These are phyloP conservation scores for Dipteronia sinensis DNA, from an alignment of 345 rosid genomes.

Conservation along the genomic window DNA sequence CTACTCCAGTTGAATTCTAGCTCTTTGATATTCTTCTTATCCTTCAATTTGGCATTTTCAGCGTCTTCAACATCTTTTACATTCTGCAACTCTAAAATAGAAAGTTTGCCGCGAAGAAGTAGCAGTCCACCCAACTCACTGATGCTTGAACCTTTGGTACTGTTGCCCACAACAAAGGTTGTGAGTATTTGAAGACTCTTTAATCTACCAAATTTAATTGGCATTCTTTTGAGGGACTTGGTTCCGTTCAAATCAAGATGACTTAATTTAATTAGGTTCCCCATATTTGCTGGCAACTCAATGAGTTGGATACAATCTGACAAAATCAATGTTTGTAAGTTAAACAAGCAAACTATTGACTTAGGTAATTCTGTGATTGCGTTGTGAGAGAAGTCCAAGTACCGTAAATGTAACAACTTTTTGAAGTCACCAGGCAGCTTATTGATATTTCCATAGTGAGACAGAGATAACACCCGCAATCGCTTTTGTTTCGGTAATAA, in stretches of 20 bases:
- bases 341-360: slow-evolving; percentile 28
- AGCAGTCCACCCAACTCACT: slow-evolving; percentile 32
- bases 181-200: slow-evolving; percentile 32
- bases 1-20: slow-evolving; percentile 32
- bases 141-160: slow-evolving; percentile 16
- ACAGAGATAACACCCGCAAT: slow-evolving; percentile 41
- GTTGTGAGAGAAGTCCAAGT: slow-evolving; percentile 32
- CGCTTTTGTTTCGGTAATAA: slow-evolving; percentile 17
- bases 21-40: slow-evolving; percentile 32
- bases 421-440: slow-evolving; percentile 28
- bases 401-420: slow-evolving; percentile 37
- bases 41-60: slow-evolving; percentile 26
- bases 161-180: slow-evolving; percentile 26
- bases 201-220: slow-evolving; percentile 32
- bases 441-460: slow-evolving; percentile 22
- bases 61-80: slow-evolving; percentile 32
- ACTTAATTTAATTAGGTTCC: slow-evolving; percentile 32
- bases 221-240: slow-evolving; percentile 30
- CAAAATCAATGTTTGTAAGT: slow-evolving; percentile 41
- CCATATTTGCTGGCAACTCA: slow-evolving; percentile 35
- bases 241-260: slow-evolving; percentile 38
- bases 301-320: slow-evolving; percentile 26
- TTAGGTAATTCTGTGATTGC: slow-evolving; percentile 29
- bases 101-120: slow-evolving; percentile 32
- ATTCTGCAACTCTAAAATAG: slow-evolving; percentile 33